Evolutionary conservation across 1,284 basidiomycete genomes (phyloP), one percentile per base, ranked within the genome.

Genomic region (Athelia sp.): DNA sequence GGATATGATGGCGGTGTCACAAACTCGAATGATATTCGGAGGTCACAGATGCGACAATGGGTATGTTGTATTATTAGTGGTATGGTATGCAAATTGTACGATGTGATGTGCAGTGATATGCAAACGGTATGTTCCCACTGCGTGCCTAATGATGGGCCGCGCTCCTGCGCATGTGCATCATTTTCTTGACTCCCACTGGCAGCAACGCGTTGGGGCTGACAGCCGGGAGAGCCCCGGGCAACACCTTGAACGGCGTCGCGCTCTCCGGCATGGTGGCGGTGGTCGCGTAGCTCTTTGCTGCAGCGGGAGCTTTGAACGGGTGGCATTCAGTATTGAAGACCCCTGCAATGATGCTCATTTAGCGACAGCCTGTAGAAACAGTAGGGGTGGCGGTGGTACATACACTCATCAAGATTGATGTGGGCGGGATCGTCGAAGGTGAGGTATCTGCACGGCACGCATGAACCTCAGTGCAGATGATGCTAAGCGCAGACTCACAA

Each of bases 241-340:
- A 10, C n/a, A n/a, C 19, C 23, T 44, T 44, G 43, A 44, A 44
- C 19, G 19, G 8, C 8, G 17, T 15, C 6, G 36, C 17, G 36
- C 8, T 6, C 17, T 4, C 21, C 6, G 36, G n/a, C 36, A 22
- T 18, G 6, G n/a, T 40, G n/a, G 36, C 10, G 17, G 36, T 17
- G 10, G 17, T 22, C 6, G 17, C 21, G 36, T 22, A 22, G 24
- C 24, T 23, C 4, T 59, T 56, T 1, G 60, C 4, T 56, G 75
- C 67, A 0, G 68, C 54, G 2, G 81, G 80, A 0, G 79, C 77
- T 48, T 71, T 71, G 66, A 87, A 80, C 3, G 81, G 82, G 54
- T 87, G 86, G 1, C 75, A 76, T 62, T 88, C 85, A 2, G 86
- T 88, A 64, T 84, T 87, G 70, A 87, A 86, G 17, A 87, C 78